Evolutionary conservation across 306 rosid genomes (phyloP).

Genomic region (Cercis canadensis): DNA sequence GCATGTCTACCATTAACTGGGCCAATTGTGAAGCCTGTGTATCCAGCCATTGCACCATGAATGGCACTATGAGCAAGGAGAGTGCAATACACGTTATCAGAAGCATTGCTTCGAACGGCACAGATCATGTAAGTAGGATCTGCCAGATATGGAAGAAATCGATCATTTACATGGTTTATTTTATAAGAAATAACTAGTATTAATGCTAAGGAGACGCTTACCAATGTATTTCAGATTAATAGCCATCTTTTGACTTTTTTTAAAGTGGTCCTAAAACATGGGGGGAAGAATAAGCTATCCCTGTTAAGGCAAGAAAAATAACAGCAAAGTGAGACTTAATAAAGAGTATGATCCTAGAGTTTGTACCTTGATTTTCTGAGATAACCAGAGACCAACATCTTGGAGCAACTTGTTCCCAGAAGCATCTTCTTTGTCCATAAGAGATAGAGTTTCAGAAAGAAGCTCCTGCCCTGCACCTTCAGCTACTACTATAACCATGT

Average conservation of each 20-base stretch:
- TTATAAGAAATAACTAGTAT: neutral
- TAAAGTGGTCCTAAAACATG: constrained; percentile 54
- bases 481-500: constrained; percentile 88
- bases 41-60: constrained; percentile 73
- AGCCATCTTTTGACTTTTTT: constrained; percentile 37
- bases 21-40: constrained; percentile 61
- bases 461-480: constrained; percentile 97
- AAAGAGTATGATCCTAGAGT: too few species aligned
- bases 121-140: constrained; percentile 75
- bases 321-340: too few species aligned
- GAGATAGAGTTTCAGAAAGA: constrained; percentile 66
- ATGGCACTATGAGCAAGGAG: constrained; percentile 64
- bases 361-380: constrained; percentile 86
- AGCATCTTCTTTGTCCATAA: constrained; percentile 64
- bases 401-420: constrained; percentile 87
- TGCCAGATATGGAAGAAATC: constrained; percentile 30
- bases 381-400: constrained; percentile 87
- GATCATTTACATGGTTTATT: neutral
- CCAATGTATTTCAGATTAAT: constrained; percentile 68
- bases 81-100: constrained; percentile 61
- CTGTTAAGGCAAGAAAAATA: too few species aligned
- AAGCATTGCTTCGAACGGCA: constrained; percentile 59
- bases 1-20: constrained; percentile 60
- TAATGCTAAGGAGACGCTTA: constrained; percentile 5
- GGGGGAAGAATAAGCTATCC: too few species aligned